Evolutionary conservation across 2,329 filamentous ascomycete species (phyloP).

Genomic region (Diaporthe sp.): DNA sequence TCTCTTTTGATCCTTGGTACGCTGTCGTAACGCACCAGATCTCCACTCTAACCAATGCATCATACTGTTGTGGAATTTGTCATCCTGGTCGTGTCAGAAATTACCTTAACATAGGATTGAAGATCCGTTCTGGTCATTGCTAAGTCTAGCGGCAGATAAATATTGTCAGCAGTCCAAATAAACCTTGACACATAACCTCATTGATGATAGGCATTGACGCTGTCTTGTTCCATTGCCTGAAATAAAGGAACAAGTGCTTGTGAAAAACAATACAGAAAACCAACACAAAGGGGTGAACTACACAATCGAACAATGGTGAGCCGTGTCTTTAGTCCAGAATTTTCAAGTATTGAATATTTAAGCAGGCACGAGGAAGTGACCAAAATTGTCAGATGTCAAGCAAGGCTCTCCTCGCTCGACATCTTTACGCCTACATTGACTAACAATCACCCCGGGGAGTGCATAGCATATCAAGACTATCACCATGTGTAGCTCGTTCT

Average conservation of each 20-base stretch:
- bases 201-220: neutral
- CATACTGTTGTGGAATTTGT: rapidly evolving
- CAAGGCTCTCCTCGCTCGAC: too few species aligned
- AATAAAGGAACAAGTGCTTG: neutral
- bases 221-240: neutral
- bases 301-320: neutral
- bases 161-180: neutral
- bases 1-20: neutral
- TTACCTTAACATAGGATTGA: too few species aligned
- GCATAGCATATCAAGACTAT: neutral
- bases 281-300: neutral
- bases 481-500: conserved; percentile 12
- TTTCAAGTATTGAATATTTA: neutral
- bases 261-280: neutral
- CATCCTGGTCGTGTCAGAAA: neutral
- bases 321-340: neutral
- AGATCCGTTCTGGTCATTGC: neutral
- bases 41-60: neutral
- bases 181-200: neutral
- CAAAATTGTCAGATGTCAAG: neutral
- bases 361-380: neutral
- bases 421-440: neutral
- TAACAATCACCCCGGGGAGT: neutral
- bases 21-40: neutral
- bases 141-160: neutral